These are phyloP conservation scores for Fusarium hostae DNA, from an alignment of 2,329 filamentous ascomycete species.

Conservation along the genomic window DNA sequence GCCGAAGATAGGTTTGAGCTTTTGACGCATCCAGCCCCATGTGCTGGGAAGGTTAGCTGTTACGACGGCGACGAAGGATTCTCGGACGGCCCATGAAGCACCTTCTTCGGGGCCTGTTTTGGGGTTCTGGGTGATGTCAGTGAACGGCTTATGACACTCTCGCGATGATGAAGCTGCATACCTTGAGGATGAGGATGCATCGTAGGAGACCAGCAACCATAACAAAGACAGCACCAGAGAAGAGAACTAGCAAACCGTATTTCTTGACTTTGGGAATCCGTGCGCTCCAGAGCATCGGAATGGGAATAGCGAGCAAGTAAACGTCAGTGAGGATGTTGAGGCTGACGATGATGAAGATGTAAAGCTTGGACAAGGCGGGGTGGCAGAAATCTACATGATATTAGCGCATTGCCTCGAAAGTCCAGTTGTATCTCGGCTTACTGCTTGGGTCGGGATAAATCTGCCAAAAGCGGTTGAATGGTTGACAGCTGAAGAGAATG, in stretches of 20 bases:
- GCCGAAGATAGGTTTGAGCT: conserved; percentile 40
- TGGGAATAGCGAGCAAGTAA: conserved; percentile 54
- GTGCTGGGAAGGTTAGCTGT: conserved; percentile 52
- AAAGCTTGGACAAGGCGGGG: conserved; percentile 53
- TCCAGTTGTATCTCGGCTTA: conserved; percentile 26
- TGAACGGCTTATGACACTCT: fast-evolving
- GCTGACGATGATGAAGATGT: conserved; percentile 50
- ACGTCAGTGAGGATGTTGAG: conserved; percentile 55
- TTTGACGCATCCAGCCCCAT: conserved; percentile 43
- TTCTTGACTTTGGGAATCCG: conserved; percentile 62
- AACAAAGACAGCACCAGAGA: conserved; percentile 55
- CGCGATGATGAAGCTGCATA: conserved; percentile 13
- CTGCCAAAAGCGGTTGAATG: conserved; percentile 54
- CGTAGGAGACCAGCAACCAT: conserved; percentile 52
- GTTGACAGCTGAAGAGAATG: conserved; percentile 50
- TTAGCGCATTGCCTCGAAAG: neutral
- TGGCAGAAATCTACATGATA: conserved; percentile 53
- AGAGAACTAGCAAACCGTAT: conserved; percentile 62
- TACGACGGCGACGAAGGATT: conserved; percentile 54
- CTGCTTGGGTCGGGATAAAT: conserved; percentile 56
- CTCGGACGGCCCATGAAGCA: conserved; percentile 52
- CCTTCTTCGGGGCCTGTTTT: conserved; percentile 49
- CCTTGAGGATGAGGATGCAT: conserved; percentile 51
- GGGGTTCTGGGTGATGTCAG: conserved; percentile 45
- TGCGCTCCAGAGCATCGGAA: conserved; percentile 64